Percentiles rank a stretch among this genome's conserved stretches.
Evolutionary conservation across 768 basidiomycete species (phyloP).

Genomic region (Pluteus cervinus): DNA sequence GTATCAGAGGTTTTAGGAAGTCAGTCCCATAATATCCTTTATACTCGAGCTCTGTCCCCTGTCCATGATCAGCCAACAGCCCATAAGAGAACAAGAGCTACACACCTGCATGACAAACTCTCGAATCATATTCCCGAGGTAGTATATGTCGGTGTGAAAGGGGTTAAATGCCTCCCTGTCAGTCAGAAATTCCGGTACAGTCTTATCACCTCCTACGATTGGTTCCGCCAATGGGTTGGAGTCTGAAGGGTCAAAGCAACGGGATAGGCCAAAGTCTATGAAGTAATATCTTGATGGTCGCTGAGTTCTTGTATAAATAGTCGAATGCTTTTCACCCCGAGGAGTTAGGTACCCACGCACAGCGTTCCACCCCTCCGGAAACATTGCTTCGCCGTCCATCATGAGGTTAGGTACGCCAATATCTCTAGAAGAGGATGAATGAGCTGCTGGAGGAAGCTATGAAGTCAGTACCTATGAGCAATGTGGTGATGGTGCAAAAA

Average conservation of each 20-base stretch:
- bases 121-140: slow-evolving; percentile 31
- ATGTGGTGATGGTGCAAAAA: slow-evolving; percentile 27
- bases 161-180: slow-evolving; percentile 22
- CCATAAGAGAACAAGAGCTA: not conserved
- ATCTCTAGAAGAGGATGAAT: slow-evolving; percentile 16
- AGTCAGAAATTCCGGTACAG: slow-evolving; percentile 31
- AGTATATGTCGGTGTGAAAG: slow-evolving; percentile 39
- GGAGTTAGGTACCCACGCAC: slow-evolving; percentile 3
- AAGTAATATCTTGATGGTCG: slow-evolving; percentile 21
- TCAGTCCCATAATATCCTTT: slow-evolving; percentile 12
- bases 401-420: slow-evolving; percentile 23
- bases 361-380: slow-evolving; percentile 17
- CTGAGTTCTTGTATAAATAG: slow-evolving; percentile 12
- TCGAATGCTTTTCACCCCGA: slow-evolving; percentile 10
- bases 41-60: not conserved
- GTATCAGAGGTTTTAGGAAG: slow-evolving; percentile 10
- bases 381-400: slow-evolving; percentile 17
- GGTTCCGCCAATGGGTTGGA: slow-evolving; percentile 18
- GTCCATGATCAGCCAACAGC: too few relatives aligned
- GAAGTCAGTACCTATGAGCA: slow-evolving; percentile 20
- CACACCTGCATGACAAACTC: slow-evolving; percentile 26
- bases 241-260: slow-evolving; percentile 17
- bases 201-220: slow-evolving; percentile 33
- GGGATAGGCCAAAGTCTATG: slow-evolving; percentile 25
- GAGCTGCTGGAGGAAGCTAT: not conserved